phyloP scores from a whole-genome alignment of 2,329 filamentous ascomycete genomes.

The Taxawa tesnikishii region DNA sequence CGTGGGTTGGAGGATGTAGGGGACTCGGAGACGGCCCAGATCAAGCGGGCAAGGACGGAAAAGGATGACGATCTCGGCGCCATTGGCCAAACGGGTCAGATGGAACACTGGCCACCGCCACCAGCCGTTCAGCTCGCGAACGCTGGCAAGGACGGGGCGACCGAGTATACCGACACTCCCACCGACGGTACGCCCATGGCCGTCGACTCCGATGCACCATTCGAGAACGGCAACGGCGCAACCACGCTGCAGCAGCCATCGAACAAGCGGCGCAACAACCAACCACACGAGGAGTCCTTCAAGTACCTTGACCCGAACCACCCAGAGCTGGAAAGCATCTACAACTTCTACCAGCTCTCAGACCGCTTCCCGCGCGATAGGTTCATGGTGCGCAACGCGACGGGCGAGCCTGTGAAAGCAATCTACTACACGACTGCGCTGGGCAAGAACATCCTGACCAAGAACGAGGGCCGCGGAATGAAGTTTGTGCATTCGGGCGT shows the following conservation, averaged over 20 bases:
- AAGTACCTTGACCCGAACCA: conserved; percentile 73
- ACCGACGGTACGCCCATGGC: conserved; percentile 8
- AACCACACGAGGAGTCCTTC: conserved; percentile 77
- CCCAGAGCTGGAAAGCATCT: conserved; percentile 64
- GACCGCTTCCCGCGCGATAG: conserved; percentile 75
- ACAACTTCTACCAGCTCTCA: conserved; percentile 74
- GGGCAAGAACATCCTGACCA: conserved; percentile 69
- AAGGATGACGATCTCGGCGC: conserved; percentile 12
- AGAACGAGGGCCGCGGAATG: conserved; percentile 82
- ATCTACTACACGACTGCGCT: conserved; percentile 91
- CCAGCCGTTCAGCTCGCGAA: conserved; percentile 8
- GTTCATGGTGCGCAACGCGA: conserved; percentile 91
- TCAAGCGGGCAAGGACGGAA: conserved; percentile 24
- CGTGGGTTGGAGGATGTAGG: conserved; percentile 27
- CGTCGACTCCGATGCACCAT: background rate
- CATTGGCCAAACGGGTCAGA: conserved; percentile 10
- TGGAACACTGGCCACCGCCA: conserved; percentile 13
- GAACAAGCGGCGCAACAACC: conserved; percentile 18
- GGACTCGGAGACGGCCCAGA: conserved; percentile 12
- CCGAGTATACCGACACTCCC: background rate
- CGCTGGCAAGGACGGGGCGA: no score
- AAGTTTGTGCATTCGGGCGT: conserved; percentile 96
- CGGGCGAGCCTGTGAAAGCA: conserved; percentile 78
- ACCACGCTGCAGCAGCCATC: background rate
- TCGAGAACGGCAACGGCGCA: background rate